phyloP scores from a whole-genome alignment of 495 filamentous ascomycete species.

The Penicillium egyptiacum region DNA sequence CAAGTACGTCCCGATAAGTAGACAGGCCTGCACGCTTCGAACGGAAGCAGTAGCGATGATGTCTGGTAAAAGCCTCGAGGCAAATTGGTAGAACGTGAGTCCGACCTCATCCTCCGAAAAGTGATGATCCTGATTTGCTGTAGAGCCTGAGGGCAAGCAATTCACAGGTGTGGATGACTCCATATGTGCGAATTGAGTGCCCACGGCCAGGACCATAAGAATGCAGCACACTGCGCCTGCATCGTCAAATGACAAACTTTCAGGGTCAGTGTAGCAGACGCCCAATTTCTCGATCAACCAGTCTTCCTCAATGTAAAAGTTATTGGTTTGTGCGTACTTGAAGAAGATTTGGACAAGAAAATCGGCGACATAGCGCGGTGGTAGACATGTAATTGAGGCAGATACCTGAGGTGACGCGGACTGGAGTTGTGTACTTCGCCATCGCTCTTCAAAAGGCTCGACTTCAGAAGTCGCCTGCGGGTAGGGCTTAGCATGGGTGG shows the following conservation, averaged over 20 bases:
- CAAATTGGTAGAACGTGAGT: slow-evolving; percentile 53
- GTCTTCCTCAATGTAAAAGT: slow-evolving; percentile 52
- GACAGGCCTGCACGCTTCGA: slow-evolving; percentile 52
- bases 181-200: slow-evolving; percentile 57
- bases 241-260: slow-evolving; percentile 46
- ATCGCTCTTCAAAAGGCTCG: slow-evolving; percentile 50
- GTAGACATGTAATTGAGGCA: slow-evolving; percentile 46
- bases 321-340: slow-evolving; percentile 55
- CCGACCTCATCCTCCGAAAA: slow-evolving; percentile 54
- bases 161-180: slow-evolving; percentile 46
- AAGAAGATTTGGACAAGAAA: slow-evolving; percentile 54
- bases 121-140: slow-evolving; percentile 40
- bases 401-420: slow-evolving; percentile 43
- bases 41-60: slow-evolving; percentile 54
- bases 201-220: slow-evolving; percentile 52
- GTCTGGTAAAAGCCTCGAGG: slow-evolving; percentile 50
- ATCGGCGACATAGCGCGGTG: slow-evolving; percentile 51
- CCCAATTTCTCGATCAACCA: slow-evolving; percentile 49
- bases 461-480: slow-evolving; percentile 41
- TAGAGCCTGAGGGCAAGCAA: slow-evolving; percentile 30
- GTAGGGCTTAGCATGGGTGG: slow-evolving; percentile 11
- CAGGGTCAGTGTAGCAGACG: slow-evolving; percentile 45
- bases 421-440: slow-evolving; percentile 50
- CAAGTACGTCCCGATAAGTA: slow-evolving; percentile 51
- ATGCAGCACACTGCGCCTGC: slow-evolving; percentile 48